phyloP scores from a whole-genome alignment of 352 stramenopile species.

The Detonula confervacea region DNA sequence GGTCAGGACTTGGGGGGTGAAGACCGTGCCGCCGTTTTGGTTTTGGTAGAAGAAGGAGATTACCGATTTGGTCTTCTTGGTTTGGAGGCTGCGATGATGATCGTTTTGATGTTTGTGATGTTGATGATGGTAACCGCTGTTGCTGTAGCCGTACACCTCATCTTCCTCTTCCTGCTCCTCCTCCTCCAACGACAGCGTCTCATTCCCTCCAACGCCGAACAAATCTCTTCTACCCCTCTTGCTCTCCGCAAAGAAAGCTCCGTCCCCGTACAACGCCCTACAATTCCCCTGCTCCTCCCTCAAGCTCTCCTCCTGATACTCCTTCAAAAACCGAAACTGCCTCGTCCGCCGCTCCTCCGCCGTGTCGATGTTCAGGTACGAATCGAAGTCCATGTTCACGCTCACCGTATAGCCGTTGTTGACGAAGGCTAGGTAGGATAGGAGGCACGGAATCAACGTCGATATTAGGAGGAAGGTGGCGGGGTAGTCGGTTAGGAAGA shows the following conservation, averaged over 20 bases:
- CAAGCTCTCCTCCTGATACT: constrained; percentile 13
- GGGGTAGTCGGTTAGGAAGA: constrained; percentile 29
- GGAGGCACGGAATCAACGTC: constrained; percentile 13
- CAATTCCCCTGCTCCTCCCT: constrained; percentile 28
- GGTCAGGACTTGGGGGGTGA: constrained; percentile 24
- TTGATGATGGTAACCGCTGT: too few relatives aligned
- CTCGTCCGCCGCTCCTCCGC: constrained; percentile 15
- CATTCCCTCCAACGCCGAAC: too few relatives aligned
- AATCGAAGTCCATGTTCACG: constrained; percentile 50
- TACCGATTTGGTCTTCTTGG: too few relatives aligned
- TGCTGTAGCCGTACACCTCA: background rate
- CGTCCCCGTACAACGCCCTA: constrained; percentile 5
- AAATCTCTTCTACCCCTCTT: too few relatives aligned
- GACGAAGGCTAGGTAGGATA: constrained; percentile 22
- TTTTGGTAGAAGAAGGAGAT: constrained; percentile 46
- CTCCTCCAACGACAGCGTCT: too few relatives aligned
- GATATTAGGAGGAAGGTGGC: constrained; percentile 28
- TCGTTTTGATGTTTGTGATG: too few relatives aligned
- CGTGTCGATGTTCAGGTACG: constrained; percentile 39
- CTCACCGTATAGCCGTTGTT: constrained; percentile 20
- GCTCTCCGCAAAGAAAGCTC: too few relatives aligned
- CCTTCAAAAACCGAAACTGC: constrained; percentile 12
- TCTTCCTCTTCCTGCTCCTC: too few relatives aligned
- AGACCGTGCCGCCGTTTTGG: constrained; percentile 28
- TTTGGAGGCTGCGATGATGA: background rate